A percentile compares a stretch with the other conserved stretches of the same genome.
These are phyloP conservation scores for Phytophthora pinifolia DNA, from an alignment of 352 stramenopile species.

Conservation along the genomic window DNA sequence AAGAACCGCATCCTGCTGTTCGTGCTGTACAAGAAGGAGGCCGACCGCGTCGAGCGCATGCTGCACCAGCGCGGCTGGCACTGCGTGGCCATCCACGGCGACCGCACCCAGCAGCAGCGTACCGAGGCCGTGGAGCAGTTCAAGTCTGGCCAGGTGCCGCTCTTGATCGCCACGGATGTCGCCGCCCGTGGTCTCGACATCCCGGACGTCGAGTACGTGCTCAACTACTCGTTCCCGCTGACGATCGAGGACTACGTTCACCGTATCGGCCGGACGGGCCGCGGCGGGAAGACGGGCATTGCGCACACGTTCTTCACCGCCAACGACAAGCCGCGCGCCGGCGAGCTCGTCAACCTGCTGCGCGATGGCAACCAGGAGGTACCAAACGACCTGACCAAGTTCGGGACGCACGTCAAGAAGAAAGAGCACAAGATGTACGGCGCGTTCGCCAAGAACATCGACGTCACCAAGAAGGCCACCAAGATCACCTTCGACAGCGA, in stretches of 20 bases:
- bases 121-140: conserved; percentile 94
- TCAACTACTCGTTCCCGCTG: conserved; percentile 98
- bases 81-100: conserved; percentile 95
- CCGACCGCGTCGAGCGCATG: conserved; percentile 93
- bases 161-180: conserved; percentile 97
- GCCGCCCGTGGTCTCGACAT: conserved; percentile 97
- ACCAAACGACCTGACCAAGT: conserved; percentile 95
- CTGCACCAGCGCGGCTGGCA: conserved; percentile 92
- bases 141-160: conserved; percentile 91
- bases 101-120: conserved; percentile 93
- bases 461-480: conserved; percentile 96
- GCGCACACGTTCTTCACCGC: conserved; percentile 98
- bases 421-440: conserved; percentile 99
- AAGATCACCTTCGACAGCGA: conserved; percentile 97
- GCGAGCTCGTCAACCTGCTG: conserved; percentile 96
- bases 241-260: conserved; percentile 99
- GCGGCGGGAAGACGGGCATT: conserved; percentile 94
- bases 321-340: conserved; percentile 96
- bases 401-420: conserved; percentile 99
- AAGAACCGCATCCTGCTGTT: conserved; percentile 97
- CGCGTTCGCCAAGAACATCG: conserved; percentile 93
- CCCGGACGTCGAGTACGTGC: conserved; percentile 95
- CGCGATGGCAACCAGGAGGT: conserved; percentile 92
- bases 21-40: conserved; percentile 99
- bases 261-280: conserved; percentile 93